Evolutionary conservation across 176 grass and related monocot species (phyloP), one percentile per base, ranked within the genome.

Genomic region (Hsuehochloa calcarea): DNA sequence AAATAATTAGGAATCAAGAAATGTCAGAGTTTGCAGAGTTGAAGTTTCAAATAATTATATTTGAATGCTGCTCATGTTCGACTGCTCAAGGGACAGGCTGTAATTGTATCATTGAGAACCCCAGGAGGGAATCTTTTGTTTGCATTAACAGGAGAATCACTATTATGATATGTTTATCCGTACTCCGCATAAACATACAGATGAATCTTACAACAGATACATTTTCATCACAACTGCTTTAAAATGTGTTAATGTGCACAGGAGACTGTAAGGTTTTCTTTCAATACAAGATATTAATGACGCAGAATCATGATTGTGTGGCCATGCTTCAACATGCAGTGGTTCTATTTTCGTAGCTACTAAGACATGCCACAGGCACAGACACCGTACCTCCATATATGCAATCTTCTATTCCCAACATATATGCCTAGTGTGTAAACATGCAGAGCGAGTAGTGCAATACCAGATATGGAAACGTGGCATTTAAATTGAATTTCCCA

Each of bases 1-100:
- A 83, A 90, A 77, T 31, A 78, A 75, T 82, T 62, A 3, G 54
- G 10, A 69, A 31, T 20, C 40, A 43, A 61, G 39, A 75, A 61
- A 66, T 66, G 25, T n/a, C 39, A 23, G 22, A 8, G 65, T 51
- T 41, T 72, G 55, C 55, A 72, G 37, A 37, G 40, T 3, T 35
- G 41, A 70, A 79, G 31, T 47, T 84, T 25, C 25, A 74, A 65
- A 44, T 15, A 26, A 49, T 29, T 8, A 11, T 11, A 71, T 71
- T 23, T 59, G 38, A 60, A 25, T 40, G 34, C 15, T 61, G 69
- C 38, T 22, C 6, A 14, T 83, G 11, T 40, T 62, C 25, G 10
- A 60, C 38, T 62, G 52, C 15, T 82, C 66, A 78, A 35, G 10
- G 23, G 23, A 60, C 54, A 78, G 38, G 19, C 4, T 35, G 41